Evolutionary conservation across 306 rosid species (phyloP).

Genomic region (Corylus avellana): DNA sequence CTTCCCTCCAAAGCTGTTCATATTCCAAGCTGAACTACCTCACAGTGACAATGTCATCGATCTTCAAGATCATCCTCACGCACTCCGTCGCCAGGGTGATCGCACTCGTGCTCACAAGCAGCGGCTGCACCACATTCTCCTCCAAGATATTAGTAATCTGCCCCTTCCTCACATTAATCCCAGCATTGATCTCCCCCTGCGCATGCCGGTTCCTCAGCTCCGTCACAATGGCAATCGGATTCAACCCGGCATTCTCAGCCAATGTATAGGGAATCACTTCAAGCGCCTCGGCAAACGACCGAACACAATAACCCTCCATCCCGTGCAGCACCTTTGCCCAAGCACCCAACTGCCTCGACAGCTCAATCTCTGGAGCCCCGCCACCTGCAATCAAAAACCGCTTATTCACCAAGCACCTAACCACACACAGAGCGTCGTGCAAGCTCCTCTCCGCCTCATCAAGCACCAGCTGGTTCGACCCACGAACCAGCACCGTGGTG

Average conservation of each 20-base stretch:
- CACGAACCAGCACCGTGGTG: slow-evolving; percentile 84
- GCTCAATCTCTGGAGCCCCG: slow-evolving; percentile 97
- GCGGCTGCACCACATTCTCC: slow-evolving; percentile 99
- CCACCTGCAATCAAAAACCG: slow-evolving; percentile 95
- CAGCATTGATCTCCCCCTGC: slow-evolving; percentile 88
- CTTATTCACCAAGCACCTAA: slow-evolving; percentile 89
- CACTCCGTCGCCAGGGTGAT: slow-evolving; percentile 94
- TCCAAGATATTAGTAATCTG: slow-evolving; percentile 96
- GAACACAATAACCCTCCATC: slow-evolving; percentile 92
- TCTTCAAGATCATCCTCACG: slow-evolving; percentile 98
- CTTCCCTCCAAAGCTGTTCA: slow-evolving; percentile 3
- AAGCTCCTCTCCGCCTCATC: slow-evolving; percentile 95
- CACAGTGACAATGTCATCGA: slow-evolving; percentile 96
- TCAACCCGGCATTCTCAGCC: slow-evolving; percentile 96
- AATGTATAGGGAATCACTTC: slow-evolving; percentile 96
- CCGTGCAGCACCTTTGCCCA: slow-evolving; percentile 99
- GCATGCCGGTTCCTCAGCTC: slow-evolving; percentile 99
- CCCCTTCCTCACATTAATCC: slow-evolving; percentile 99
- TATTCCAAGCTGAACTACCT: slow-evolving; percentile 42
- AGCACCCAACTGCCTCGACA: slow-evolving; percentile 93
- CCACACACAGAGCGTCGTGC: slow-evolving; percentile 97
- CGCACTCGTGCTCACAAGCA: slow-evolving; percentile 95
- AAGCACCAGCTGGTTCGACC: slow-evolving; percentile 78
- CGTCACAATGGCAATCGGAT: slow-evolving; percentile 85
- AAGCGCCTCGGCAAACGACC: slow-evolving; percentile 92